Conservation (phyloP, 106 monocot species). For the Phalaenopsis equestris region DNA sequence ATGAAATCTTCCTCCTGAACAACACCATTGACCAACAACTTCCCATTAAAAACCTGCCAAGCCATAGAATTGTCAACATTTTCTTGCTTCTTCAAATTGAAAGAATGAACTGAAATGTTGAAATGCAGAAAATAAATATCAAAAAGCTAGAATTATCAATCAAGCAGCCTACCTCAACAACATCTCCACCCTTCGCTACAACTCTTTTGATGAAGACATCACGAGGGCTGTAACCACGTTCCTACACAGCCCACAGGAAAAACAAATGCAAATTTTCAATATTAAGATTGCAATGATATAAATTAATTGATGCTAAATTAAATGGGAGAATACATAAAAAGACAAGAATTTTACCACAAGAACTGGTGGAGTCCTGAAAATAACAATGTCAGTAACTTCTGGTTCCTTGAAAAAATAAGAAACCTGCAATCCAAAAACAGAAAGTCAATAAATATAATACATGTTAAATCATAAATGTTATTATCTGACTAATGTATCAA, state of each 20-base stretch:
- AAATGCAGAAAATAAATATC: background rate
- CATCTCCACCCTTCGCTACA: slow-evolving; percentile 51
- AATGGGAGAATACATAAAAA: background rate
- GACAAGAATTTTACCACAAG: slow-evolving; percentile 45
- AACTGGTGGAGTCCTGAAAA: slow-evolving; percentile 64
- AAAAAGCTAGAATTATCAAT: background rate
- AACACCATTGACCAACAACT: slow-evolving; percentile 74
- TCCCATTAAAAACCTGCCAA: slow-evolving; percentile 69
- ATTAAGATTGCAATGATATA: background rate
- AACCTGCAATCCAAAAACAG: slow-evolving; percentile 40
- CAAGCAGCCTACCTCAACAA: slow-evolving; percentile 57
- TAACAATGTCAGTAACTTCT: slow-evolving; percentile 75
- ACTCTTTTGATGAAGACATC: slow-evolving; percentile 98
- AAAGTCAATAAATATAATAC: background rate
- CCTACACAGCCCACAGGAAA: slow-evolving; percentile 24
- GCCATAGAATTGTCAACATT: background rate
- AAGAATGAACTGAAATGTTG: background rate
- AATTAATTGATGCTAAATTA: background rate
- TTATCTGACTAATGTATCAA: too few species aligned
- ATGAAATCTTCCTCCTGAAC: slow-evolving; percentile 83
- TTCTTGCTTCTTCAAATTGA: background rate
- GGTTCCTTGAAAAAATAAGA: slow-evolving; percentile 83
- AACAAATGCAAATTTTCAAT: background rate
- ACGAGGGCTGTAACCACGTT: slow-evolving; percentile 48
- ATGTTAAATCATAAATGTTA: background rate